Evolutionary conservation across 345 rosid genomes (phyloP), one percentile per base, ranked within the genome.

Genomic region (Geranium rotundifolium): DNA sequence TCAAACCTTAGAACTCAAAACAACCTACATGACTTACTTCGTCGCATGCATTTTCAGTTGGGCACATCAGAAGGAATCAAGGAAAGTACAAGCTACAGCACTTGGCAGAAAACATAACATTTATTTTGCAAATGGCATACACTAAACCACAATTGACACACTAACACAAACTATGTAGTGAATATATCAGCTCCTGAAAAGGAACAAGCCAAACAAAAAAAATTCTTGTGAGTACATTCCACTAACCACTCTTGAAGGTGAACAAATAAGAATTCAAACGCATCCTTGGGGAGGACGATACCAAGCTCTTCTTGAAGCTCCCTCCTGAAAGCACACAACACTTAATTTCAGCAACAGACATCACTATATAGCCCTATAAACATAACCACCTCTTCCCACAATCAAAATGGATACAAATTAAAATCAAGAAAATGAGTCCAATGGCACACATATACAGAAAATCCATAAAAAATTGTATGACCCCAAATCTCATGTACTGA

Each of bases 281-380:
- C 93, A 78, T 92, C 96, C 71, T 80, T 80, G 37, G 96, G 96
- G 63, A 92, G 95, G 68, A 57, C 57, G 30, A 92, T 63, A 17
- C 98, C 96, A 1, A 89, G 80, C 82, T 92, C 98, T 76, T 92
- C 98, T 15, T 89, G 75, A 66, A 92, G 89, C 87, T 89, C 98
- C 67, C 92, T 83, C 82, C 96, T 92, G 77, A 64, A 30, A 59
- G 27, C 3, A 49, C 15, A n/a, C 0, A 4, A 50, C 18, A 63
- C 5, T 4, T 57, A 58, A 58, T 64, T 57, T 14, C 55, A 46
- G 27, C 60, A 63, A 56, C 14, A 57, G 64, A 59, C 46, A 46
- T 8, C 57, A 55, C 20, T 63, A 37, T 63, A 37, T 10, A 37
- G 31, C 60, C 29, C 39, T 19, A 54, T 17, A 14, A 69, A 34